Evolutionary conservation across 192 early-diverging fungal species (phyloP).

Genomic region (Coemansia sp.): DNA sequence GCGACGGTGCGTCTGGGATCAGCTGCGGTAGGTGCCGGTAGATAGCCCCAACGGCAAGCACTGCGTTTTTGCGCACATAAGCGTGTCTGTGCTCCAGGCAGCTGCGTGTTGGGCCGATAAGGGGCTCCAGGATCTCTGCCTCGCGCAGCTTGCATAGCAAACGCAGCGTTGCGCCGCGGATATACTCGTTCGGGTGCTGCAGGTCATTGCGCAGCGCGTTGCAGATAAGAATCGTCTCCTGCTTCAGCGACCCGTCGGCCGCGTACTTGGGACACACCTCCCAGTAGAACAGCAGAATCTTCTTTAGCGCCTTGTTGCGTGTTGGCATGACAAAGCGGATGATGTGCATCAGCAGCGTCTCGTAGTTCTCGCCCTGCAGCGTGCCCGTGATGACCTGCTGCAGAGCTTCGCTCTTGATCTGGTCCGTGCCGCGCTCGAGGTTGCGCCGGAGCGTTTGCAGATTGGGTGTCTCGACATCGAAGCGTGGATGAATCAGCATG

Average conservation of each 20-base stretch:
- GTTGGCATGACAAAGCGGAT: slow-evolving; percentile 97
- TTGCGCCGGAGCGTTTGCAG: slow-evolving; percentile 46
- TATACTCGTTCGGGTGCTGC: slow-evolving; percentile 98
- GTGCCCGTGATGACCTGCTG: slow-evolving; percentile 87
- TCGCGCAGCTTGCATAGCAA: slow-evolving; percentile 96
- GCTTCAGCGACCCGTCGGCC: slow-evolving; percentile 88
- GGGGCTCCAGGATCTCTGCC: slow-evolving; percentile 91
- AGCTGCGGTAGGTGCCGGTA: slow-evolving; percentile 88
- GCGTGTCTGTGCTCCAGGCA: slow-evolving; percentile 95
- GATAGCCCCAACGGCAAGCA: slow-evolving; percentile 87
- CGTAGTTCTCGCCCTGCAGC: slow-evolving; percentile 90
- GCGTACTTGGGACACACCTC: slow-evolving; percentile 94
- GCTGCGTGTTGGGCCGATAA: slow-evolving; percentile 81
- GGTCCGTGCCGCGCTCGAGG: slow-evolving; percentile 91
- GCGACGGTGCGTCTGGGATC: slow-evolving; percentile 93
- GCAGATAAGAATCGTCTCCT: slow-evolving; percentile 95
- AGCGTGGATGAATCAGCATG: slow-evolving; percentile 52
- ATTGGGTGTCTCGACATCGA: slow-evolving; percentile 44
- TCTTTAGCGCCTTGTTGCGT: slow-evolving; percentile 96
- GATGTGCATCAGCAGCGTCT: slow-evolving; percentile 92
- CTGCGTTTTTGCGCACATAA: slow-evolving; percentile 98
- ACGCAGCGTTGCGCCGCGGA: slow-evolving; percentile 89
- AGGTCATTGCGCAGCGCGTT: slow-evolving; percentile 94
- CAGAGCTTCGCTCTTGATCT: slow-evolving; percentile 92
- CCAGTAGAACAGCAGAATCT: slow-evolving; percentile 95